Evolutionary conservation across 2,329 filamentous ascomycete species (phyloP).

Genomic region (Chaetomium globosum): DNA sequence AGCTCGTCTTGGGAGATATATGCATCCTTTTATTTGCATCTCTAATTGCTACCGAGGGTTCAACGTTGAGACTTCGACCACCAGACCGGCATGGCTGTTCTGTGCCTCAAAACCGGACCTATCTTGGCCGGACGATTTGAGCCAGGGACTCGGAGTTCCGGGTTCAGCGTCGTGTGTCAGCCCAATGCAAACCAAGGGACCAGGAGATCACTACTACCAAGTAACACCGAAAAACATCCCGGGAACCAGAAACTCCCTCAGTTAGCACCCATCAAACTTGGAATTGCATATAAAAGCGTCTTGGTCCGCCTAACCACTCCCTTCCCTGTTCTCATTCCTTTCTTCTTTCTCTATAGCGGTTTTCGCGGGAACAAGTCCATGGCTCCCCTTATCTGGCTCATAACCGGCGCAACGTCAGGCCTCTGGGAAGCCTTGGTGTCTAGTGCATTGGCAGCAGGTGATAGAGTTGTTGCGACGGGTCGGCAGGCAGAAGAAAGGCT

Average conservation of each 20-base stretch:
- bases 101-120: neutral
- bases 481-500: neutral
- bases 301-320: neutral
- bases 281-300: neutral
- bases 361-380: neutral
- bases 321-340: neutral
- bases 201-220: neutral
- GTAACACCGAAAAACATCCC: neutral
- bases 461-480: neutral
- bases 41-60: neutral
- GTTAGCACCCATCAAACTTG: no score
- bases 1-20: neutral
- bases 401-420: neutral
- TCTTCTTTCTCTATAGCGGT: neutral
- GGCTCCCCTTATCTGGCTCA: constrained; percentile 1
- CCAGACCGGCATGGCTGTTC: neutral
- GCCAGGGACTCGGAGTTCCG: neutral
- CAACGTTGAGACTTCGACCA: neutral
- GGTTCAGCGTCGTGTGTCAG: neutral
- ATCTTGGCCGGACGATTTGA: neutral
- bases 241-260: neutral
- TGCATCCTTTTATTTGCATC: neutral
- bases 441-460: neutral
- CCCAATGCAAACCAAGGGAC: neutral
- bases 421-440: constrained; percentile 1